Percentiles rank a stretch among this genome's conserved stretches.
Conservation (phyloP, 345 rosid genomes). For the Populus euphratica region DNA sequence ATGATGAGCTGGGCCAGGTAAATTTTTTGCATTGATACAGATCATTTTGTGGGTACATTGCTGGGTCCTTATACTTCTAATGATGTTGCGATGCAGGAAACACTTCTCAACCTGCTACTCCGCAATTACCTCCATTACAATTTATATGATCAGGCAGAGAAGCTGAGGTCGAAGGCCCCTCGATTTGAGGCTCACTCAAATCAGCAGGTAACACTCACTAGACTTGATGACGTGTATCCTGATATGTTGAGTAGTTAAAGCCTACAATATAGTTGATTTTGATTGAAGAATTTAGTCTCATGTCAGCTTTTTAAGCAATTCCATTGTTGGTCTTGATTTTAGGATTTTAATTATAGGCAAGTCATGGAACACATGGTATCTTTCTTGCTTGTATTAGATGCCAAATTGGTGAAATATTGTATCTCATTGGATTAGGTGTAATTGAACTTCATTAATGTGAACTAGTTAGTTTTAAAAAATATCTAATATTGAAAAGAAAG, state of each 20-base stretch:
- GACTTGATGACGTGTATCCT: not conserved
- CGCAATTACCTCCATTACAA: slow-evolving; percentile 82
- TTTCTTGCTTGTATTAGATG: not conserved
- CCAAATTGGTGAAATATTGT: not conserved
- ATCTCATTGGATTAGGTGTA: not conserved
- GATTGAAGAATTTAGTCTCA: not conserved
- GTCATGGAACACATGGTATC: not conserved
- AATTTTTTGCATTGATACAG: slow-evolving; percentile 1
- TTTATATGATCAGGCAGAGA: slow-evolving; percentile 86
- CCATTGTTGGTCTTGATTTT: not conserved
- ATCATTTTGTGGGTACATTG: not conserved
- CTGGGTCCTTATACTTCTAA: slow-evolving; percentile 14
- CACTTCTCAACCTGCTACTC: slow-evolving; percentile 77
- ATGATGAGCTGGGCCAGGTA: slow-evolving; percentile 91
- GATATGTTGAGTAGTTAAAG: not conserved
- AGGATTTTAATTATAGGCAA: not conserved
- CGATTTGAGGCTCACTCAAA: slow-evolving; percentile 91
- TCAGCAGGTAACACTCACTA: slow-evolving; percentile 52
- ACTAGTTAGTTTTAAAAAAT: not conserved
- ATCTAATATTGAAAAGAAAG: not conserved
- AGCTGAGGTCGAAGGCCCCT: slow-evolving; percentile 82
- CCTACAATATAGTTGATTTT: not conserved
- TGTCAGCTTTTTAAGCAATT: not conserved
- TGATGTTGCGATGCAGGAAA: slow-evolving; percentile 56
- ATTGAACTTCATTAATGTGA: not conserved